Evolutionary conservation across 2,329 filamentous ascomycete genomes (phyloP), one percentile per base, ranked within the genome.

Genomic region (Didymella pomorum): DNA sequence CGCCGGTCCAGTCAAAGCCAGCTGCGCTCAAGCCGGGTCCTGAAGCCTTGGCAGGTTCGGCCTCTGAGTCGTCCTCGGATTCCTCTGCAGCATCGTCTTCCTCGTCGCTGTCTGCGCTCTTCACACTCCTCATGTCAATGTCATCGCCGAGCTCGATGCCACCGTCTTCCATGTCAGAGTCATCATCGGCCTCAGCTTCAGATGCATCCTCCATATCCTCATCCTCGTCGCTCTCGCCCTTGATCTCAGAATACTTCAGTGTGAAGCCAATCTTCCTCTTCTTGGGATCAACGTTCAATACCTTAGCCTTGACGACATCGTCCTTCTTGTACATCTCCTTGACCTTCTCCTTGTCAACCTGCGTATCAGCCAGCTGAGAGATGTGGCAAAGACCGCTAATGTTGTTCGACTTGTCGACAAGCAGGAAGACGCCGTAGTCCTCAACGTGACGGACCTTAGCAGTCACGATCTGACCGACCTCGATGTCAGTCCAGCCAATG

Each of bases 371-470:
- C 84, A 99, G 93, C 75, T 99, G 89, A 63, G 88, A 94, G 62
- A 91, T 87, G 76, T 99, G 95, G 76, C 94, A 98, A 10, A 99
- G 84, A 61, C 95, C 95, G 67, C 94, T 96, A 62, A 99, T 87
- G 67, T 96, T 96, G 54, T 86, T 84, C 4, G 93, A 96, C 60
- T 90, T 88, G 75, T 97, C 92, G 20, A 99, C 82, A 42, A 96
- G 86, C 67, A 99, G 90, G 76, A 99, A 99, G 5, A 94, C 94
- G 64, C 95, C 95, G 74, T 93, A 99, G 29, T 97, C 91, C 71
- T 96, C 92, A 2, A 98, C 93, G 78, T 96, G 97, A 69, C 93
- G 89, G 55, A 99, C 87, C 73, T 92, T 96, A 47, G 93, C 95
- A 12, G 91, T 96, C 31, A 99, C 85, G 29, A 93, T 81, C 76